These are phyloP conservation scores for Ochetophila trinervis DNA, from an alignment of 306 rosid genomes.

Conservation along the genomic window DNA sequence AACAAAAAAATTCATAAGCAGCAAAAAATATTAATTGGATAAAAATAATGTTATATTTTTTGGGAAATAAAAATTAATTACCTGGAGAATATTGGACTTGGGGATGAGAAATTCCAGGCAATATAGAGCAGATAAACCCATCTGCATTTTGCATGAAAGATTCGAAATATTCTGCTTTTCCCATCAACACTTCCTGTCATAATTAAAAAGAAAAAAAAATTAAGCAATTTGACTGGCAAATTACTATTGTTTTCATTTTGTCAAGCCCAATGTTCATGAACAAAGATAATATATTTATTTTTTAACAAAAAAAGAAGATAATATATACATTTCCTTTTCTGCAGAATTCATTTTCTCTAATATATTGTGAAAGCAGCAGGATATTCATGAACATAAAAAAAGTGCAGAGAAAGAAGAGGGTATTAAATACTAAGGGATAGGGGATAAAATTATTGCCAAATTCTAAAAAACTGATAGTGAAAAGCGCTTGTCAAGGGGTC, in stretches of 20 bases:
- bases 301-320: no score
- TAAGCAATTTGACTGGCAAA: conserved; percentile 2
- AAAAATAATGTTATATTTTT: no score
- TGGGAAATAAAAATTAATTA: conserved; percentile 18
- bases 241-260: background rate
- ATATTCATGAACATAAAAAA: background rate
- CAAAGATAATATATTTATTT: conserved; percentile 19
- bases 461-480: background rate
- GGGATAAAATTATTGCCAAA: background rate
- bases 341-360: background rate
- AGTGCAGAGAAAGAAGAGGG: background rate
- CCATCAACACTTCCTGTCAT: conserved; percentile 83
- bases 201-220: background rate
- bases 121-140: conserved; percentile 73
- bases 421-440: background rate
- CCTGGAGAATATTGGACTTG: conserved; percentile 97
- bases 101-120: conserved; percentile 89
- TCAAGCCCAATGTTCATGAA: conserved; percentile 1
- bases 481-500: conserved; percentile 31
- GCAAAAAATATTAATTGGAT: no score
- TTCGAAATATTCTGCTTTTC: conserved; percentile 74
- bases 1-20: no score
- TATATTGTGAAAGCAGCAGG: background rate
- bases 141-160: conserved; percentile 89
- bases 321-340: no score